Conservation (phyloP, 768 basidiomycete species). For the Suillus tomentosus region DNA sequence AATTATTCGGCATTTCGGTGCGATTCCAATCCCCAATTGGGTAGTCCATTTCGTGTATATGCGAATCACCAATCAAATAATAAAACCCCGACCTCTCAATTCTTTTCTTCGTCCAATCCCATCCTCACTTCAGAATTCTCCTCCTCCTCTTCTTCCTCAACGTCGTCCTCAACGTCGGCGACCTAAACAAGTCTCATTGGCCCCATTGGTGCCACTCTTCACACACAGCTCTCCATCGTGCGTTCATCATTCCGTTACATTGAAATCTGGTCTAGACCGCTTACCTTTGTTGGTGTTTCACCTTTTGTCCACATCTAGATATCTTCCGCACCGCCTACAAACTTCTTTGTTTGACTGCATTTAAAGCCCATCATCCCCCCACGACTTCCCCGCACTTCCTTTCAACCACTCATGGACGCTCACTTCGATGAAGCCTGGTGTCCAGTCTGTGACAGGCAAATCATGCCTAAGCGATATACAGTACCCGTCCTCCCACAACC, state of each 20-base stretch:
- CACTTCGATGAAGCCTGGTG: constrained; percentile 76
- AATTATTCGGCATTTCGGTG: constrained; percentile 32
- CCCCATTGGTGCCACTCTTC: background rate
- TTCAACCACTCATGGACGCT: constrained; percentile 25
- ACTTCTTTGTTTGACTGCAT: constrained; percentile 5
- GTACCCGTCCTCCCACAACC: constrained; percentile 43
- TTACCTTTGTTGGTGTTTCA: constrained; percentile 24
- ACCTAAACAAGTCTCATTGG: background rate
- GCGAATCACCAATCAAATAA: constrained; percentile 42
- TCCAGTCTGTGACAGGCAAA: constrained; percentile 76
- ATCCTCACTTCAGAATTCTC: constrained; percentile 26
- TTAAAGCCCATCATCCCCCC: constrained; percentile 8
- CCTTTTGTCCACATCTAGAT: constrained; percentile 8
- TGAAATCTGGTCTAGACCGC: constrained; percentile 3
- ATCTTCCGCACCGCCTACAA: constrained; percentile 7
- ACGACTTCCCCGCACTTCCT: constrained; percentile 18
- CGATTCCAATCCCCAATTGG: constrained; percentile 19
- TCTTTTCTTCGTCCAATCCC: constrained; percentile 27
- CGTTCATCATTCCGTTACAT: constrained; percentile 19
- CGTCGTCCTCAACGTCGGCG: constrained; percentile 5
- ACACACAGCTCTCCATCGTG: constrained; percentile 16
- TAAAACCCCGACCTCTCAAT: constrained; percentile 34
- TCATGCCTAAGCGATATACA: constrained; percentile 72
- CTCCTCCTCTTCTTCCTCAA: constrained; percentile 13
- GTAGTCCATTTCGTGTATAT: constrained; percentile 26